Evolutionary conservation across 345 rosid genomes (phyloP).

Genomic region (Lepidium aucheri): DNA sequence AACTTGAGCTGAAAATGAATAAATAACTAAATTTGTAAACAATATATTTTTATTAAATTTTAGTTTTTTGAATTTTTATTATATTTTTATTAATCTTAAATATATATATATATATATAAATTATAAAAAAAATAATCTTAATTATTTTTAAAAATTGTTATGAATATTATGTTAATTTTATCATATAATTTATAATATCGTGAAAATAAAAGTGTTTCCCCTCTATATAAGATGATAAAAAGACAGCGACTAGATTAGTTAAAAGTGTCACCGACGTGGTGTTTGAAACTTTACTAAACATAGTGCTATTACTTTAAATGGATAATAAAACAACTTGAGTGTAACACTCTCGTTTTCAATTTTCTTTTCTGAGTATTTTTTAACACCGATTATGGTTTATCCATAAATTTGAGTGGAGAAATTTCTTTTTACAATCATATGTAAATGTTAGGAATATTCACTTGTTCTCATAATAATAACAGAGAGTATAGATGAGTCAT

Average conservation of each 20-base stretch:
- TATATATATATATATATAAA: too few relatives aligned
- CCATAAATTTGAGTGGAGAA: neutral
- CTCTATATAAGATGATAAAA: too few relatives aligned
- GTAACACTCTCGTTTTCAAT: neutral
- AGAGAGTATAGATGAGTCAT: slow-evolving; percentile 1
- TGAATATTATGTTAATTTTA: too few relatives aligned
- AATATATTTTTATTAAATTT: too few relatives aligned
- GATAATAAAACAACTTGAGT: neutral
- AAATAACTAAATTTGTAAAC: too few relatives aligned
- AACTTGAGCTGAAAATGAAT: too few relatives aligned
- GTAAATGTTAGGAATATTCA: slow-evolving; percentile 1
- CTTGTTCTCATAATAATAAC: neutral
- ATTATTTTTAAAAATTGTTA: too few relatives aligned
- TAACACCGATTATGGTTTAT: neutral
- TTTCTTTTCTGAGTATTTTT: neutral
- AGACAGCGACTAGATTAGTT: neutral
- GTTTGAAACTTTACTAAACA: neutral
- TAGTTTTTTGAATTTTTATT: too few relatives aligned
- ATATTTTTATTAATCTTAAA: too few relatives aligned
- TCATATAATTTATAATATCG: too few relatives aligned
- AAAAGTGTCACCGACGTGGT: slow-evolving; percentile 8
- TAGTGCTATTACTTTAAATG: neutral
- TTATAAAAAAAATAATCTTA: too few relatives aligned
- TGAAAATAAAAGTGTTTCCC: too few relatives aligned
- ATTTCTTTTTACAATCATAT: neutral